These are phyloP conservation scores for Aspergillus tubingensis DNA, from an alignment of 2,329 filamentous ascomycete species.

Conservation along the genomic window DNA sequence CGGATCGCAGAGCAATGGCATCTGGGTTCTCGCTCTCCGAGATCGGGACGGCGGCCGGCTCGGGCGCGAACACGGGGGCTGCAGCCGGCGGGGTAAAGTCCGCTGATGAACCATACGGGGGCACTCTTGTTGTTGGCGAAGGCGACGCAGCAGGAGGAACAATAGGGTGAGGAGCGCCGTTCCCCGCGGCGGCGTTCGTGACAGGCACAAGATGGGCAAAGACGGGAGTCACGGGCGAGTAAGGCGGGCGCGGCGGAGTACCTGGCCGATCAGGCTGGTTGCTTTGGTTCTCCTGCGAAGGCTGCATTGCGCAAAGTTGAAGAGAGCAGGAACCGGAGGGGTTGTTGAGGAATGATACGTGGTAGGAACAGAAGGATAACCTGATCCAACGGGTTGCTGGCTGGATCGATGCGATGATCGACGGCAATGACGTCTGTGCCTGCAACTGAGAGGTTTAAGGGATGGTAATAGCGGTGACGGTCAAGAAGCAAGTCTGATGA, in stretches of 20 bases:
- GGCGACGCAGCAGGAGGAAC: conserved; percentile 35
- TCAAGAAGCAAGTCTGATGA: not conserved
- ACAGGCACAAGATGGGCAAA: conserved; percentile 40
- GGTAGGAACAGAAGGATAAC: not conserved
- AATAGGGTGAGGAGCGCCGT: conserved; percentile 31
- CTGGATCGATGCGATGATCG: not conserved
- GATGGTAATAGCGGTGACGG: not conserved
- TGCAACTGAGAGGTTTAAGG: not conserved
- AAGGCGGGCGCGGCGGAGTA: conserved; percentile 48
- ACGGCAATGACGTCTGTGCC: conserved; percentile 7
- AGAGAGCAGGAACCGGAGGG: not conserved
- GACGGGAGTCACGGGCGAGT: conserved; percentile 51
- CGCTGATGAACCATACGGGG: conserved; percentile 14
- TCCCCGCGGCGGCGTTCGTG: conserved; percentile 15
- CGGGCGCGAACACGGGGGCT: conserved; percentile 33
- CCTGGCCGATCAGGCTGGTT: conserved; percentile 30
- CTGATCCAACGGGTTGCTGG: not conserved
- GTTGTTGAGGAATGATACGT: not conserved
- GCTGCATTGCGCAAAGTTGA: conserved; percentile 24
- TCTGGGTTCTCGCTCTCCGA: conserved; percentile 69
- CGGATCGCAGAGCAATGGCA: conserved; percentile 80
- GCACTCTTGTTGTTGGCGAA: conserved; percentile 26
- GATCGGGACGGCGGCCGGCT: conserved; percentile 47
- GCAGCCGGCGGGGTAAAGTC: conserved; percentile 20
- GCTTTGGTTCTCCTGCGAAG: conserved; percentile 21